These are phyloP conservation scores for Russula sp. DNA, from an alignment of 768 basidiomycete species.

Conservation along the genomic window DNA sequence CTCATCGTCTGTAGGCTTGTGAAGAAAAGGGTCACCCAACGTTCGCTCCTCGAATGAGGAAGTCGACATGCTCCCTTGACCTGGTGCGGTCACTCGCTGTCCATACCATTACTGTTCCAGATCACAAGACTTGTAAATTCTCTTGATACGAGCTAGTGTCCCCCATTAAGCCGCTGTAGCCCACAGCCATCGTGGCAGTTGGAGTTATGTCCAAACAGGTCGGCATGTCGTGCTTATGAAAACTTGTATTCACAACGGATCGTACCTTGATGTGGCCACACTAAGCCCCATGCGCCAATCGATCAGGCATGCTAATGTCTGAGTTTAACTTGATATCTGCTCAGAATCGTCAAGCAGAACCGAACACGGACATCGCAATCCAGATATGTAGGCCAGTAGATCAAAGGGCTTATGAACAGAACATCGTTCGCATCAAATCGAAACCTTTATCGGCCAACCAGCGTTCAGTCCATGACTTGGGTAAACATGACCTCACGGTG, in stretches of 20 bases:
- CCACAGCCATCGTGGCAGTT: background rate
- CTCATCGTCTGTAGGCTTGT: constrained; percentile 13
- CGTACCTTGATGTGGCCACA: background rate
- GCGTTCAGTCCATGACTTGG: background rate
- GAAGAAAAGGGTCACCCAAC: background rate
- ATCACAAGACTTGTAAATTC: background rate
- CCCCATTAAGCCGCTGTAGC: background rate
- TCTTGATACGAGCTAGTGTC: background rate
- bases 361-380: background rate
- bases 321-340: background rate
- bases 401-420: background rate
- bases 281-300: background rate
- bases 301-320: background rate
- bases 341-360: background rate
- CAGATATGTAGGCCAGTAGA: background rate
- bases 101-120: background rate
- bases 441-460: background rate
- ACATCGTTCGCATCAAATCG: background rate
- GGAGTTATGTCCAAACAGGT: background rate
- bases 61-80: constrained; percentile 8
- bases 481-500: background rate
- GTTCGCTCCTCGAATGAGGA: background rate
- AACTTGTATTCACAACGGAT: background rate
- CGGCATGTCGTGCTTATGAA: background rate
- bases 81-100: no score